Percentiles rank a stretch among this genome's conserved stretches.
phyloP scores from a whole-genome alignment of 2,329 filamentous ascomycete species.

The Diatrype stigma region DNA sequence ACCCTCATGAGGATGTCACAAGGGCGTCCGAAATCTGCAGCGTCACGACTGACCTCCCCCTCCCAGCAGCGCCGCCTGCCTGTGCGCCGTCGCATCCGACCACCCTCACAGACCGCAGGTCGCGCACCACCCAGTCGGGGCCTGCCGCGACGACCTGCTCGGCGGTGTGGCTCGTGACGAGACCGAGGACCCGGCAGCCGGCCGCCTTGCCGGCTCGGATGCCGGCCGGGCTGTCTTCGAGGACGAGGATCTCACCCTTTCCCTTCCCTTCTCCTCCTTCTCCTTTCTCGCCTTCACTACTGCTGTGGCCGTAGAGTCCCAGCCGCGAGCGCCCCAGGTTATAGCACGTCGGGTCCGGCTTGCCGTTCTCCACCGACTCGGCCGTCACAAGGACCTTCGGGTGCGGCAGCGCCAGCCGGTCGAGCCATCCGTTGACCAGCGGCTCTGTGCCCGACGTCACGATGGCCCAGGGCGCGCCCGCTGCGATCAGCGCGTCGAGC shows the following conservation, averaged over 20 bases:
- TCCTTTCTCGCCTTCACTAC: too few species aligned
- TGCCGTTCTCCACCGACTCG: slow-evolving; percentile 70
- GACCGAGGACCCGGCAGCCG: slow-evolving; percentile 78
- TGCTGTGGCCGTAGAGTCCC: too few species aligned
- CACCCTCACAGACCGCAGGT: slow-evolving; percentile 70
- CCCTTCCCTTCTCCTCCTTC: too few species aligned
- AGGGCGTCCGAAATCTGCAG: slow-evolving; percentile 65
- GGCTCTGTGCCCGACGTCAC: slow-evolving; percentile 69
- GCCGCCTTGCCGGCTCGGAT: slow-evolving; percentile 80
- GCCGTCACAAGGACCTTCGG: slow-evolving; percentile 68
- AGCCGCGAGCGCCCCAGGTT: slow-evolving; percentile 61
- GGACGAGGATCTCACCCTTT: slow-evolving; percentile 59
- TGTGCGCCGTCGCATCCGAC: slow-evolving; percentile 48
- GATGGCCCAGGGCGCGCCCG: slow-evolving; percentile 75
- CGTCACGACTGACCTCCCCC: slow-evolving; percentile 36
- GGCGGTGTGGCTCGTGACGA: slow-evolving; percentile 77
- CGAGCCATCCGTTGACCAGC: slow-evolving; percentile 69
- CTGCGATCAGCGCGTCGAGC: slow-evolving; percentile 60
- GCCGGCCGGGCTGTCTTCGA: slow-evolving; percentile 87
- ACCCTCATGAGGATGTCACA: slow-evolving; percentile 8
- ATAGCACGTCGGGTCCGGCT: slow-evolving; percentile 75
- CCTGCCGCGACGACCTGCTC: slow-evolving; percentile 68
- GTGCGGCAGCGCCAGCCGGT: slow-evolving; percentile 58
- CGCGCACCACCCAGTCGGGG: slow-evolving; percentile 84
- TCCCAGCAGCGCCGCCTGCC: slow-evolving; percentile 41